Base-by-base conservation (phyloP, 805 yeast genomes). In the Nakazawaea laoshanensis region DNA sequence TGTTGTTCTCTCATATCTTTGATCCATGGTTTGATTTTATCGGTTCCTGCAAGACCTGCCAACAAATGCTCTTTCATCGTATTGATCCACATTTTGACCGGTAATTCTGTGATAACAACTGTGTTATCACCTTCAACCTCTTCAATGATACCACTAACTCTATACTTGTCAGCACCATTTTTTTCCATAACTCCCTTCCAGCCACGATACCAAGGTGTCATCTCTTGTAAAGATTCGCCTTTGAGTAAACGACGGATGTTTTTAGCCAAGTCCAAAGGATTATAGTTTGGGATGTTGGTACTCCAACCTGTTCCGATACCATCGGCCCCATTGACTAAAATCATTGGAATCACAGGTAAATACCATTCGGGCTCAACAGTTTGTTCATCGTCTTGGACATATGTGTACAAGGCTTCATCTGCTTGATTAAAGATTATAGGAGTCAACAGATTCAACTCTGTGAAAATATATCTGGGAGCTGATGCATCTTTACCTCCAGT, bases 271-370 rank as follows among this genome's bases (percentile, higher is more conserved):
- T 89, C 97, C 10, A 54, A 47, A 0, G 98, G 98, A 52, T 92
- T 87, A 59, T 72, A 89, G 25, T 84, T 76, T 1, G 98, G 98
- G 42, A 92, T 80, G 40, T 74, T 76, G 1, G 97, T 87, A 43
- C 95, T 84, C 96, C 97, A 92, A 44, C 98, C 98, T 29, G 98
- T 88, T 41, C 98, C 98, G 54, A 92, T 92, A 62, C 98, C 98
- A 57, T 92, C 98, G 7, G 89, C 70, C 37, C 98, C 98, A 50
- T 92, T 92, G 4, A 92, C 95, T 40, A 92, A 65, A n/a, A 92
- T 52, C 85, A 87, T 84, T 7, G 98, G 98, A 24, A 92, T 46
- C n/a, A 92, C 76, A 1, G 98, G 98, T 25, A 85, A 63, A 55
- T 86, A 92, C 87, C 94, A 86, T 46, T 84, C 87, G 0, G 98